A percentile compares a stretch with the other conserved stretches of the same genome.
phyloP scores from a whole-genome alignment of 129 eudicot species.

The Pittosporum tobira region DNA sequence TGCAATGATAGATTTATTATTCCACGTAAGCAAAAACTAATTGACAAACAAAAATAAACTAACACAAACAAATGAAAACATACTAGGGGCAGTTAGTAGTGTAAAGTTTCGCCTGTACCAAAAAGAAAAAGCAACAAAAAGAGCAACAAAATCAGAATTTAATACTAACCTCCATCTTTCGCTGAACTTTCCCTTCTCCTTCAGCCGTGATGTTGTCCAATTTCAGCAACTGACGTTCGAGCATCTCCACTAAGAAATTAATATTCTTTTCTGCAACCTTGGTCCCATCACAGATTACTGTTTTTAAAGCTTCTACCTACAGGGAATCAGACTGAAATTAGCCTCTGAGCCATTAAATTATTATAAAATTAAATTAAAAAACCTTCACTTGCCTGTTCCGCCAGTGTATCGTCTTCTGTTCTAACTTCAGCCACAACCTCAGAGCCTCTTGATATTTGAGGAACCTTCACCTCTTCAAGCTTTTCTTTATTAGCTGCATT shows the following conservation, averaged over 20 bases:
- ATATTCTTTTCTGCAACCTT: slow-evolving; percentile 65
- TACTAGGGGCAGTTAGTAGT: background rate
- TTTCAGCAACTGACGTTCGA: slow-evolving; percentile 74
- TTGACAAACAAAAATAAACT: background rate
- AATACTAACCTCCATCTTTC: slow-evolving; percentile 66
- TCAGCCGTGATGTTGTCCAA: slow-evolving; percentile 77
- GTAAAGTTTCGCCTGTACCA: background rate
- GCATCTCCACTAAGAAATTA: slow-evolving; percentile 57
- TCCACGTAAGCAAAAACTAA: background rate
- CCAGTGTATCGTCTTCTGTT: slow-evolving; percentile 52
- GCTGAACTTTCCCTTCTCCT: slow-evolving; percentile 74
- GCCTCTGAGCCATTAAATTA: background rate
- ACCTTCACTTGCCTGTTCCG: slow-evolving; percentile 44
- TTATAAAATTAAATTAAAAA: background rate
- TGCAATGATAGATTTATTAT: no score
- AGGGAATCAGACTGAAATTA: slow-evolving; percentile 6
- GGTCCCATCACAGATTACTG: slow-evolving; percentile 50
- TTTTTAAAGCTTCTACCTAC: slow-evolving; percentile 62
- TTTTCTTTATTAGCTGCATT: slow-evolving; percentile 14
- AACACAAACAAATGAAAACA: no score
- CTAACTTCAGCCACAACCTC: slow-evolving; percentile 62
- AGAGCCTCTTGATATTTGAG: slow-evolving; percentile 35
- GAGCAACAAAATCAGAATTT: background rate
- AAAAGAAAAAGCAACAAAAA: background rate
- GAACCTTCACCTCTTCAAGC: slow-evolving; percentile 36